These are phyloP conservation scores for Globisporangium yorkense DNA, from an alignment of 352 stramenopile genomes.

Conservation along the genomic window DNA sequence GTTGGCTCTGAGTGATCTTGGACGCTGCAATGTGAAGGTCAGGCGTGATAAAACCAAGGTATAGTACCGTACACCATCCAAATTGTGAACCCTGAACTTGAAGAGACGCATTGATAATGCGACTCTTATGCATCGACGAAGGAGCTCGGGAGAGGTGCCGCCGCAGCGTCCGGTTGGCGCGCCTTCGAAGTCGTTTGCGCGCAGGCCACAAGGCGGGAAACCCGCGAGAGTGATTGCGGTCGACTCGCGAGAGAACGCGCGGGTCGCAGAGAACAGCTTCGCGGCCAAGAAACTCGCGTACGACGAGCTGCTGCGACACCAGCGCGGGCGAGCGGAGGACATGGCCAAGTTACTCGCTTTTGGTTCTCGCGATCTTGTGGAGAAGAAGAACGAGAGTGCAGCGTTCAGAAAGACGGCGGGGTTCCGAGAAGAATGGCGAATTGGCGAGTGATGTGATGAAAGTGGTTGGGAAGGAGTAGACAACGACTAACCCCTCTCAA, in stretches of 20 bases:
- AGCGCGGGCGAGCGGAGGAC: constrained; percentile 27
- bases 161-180: background rate
- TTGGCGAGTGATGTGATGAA: constrained; percentile 11
- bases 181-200: background rate
- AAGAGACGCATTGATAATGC: background rate
- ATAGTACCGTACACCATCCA: background rate
- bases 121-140: no score
- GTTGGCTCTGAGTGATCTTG: no score
- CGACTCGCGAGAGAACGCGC: constrained; percentile 1
- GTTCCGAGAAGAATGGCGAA: constrained; percentile 39
- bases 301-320: constrained; percentile 31
- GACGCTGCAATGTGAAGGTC: no score
- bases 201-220: background rate
- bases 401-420: constrained; percentile 8
- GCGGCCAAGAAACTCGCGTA: constrained; percentile 21
- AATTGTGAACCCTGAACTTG: background rate
- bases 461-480: background rate
- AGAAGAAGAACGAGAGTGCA: constrained; percentile 4
- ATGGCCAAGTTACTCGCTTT: constrained; percentile 13
- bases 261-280: background rate
- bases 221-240: background rate
- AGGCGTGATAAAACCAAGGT: no score
- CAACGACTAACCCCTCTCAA: background rate
- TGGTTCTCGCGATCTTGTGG: background rate
- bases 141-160: no score